Base-by-base conservation (phyloP, 148 eudicot genomes). In the Diospyros kaki region DNA sequence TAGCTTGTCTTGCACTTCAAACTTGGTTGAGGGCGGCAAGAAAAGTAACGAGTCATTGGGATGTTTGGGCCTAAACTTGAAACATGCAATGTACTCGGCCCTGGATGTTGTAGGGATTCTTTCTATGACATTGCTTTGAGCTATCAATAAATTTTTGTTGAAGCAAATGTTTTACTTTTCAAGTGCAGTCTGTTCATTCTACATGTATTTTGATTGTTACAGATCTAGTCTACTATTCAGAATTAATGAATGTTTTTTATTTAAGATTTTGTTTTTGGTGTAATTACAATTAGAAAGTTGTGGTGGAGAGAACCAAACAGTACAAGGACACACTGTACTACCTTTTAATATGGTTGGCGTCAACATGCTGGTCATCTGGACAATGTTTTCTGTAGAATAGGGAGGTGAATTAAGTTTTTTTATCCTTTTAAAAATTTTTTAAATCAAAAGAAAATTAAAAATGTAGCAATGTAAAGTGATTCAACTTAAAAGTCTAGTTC, bases 41-140 rank as follows among this genome's bases (percentile, higher is more conserved):
- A 51, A 73, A 63, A n/a, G 41, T 14, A 44, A 44, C 2, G 58
- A 73, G 38, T 39, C 18, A 7, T 64, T 44, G 68, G 68, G 28
- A 48, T 60, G 39, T 45, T 46, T 17, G 46, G 55, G 58, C 43
- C 39, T 40, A 53, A 40, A 2, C 58, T 46, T 51, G 2, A 60
- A 41, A 56, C 56, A 46, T 18, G 28, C 54, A 14, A 40, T 12
- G 52, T 52, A 74, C 48, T 9, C 39, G 14, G 48, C 44, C 51
- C 9, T 63, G 18, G n/a, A 13, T 50, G 14, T 45, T 17, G 46
- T 50, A 41, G 51, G 50, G 61, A 74, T 52, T 74, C 59, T 74
- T 74, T 74, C 48, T 64, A 53, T n/a, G 50, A 63, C 13, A 64
- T 15, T 40, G 60, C 41, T 74, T 51, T 12, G 50, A 74, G 12